A percentile compares a stretch with the other conserved stretches of the same genome.
These are phyloP conservation scores for Maudiozyma serrabonitensis DNA, from an alignment of 805 yeast species.

Conservation along the genomic window DNA sequence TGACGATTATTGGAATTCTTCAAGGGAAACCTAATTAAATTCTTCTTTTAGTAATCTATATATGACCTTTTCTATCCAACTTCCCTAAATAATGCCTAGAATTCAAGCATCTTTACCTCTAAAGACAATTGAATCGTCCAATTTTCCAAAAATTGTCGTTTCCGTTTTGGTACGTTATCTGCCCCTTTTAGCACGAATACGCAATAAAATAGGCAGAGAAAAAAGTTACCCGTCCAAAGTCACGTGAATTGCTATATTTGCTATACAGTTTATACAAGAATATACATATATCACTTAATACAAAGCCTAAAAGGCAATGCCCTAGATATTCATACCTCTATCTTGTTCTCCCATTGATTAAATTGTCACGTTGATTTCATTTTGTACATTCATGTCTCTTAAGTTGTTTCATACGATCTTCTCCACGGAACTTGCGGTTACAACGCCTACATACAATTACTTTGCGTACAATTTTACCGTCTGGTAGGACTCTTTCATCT, in stretches of 20 bases:
- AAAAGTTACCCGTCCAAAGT: background rate
- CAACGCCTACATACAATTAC: constrained; percentile 22
- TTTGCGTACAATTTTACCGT: constrained; percentile 15
- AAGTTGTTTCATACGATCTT: constrained; percentile 13
- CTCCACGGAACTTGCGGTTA: constrained; percentile 18
- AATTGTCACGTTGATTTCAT: background rate
- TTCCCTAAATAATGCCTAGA: no score
- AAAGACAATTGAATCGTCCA: background rate
- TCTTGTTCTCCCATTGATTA: no score
- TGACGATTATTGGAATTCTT: no score
- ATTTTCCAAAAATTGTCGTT: background rate
- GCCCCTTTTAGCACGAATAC: no score
- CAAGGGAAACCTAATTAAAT: no score
- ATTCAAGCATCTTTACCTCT: background rate
- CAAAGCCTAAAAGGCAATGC: no score
- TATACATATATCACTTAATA: no score
- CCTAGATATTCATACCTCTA: no score
- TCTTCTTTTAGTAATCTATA: no score
- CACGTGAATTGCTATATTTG: background rate
- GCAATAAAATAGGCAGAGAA: no score
- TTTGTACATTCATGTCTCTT: constrained; percentile 15
- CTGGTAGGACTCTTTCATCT: constrained; percentile 1
- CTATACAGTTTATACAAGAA: background rate
- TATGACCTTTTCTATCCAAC: no score
- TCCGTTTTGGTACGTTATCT: no score